A percentile compares a stretch with the other conserved stretches of the same genome.
These are phyloP conservation scores for Bruguiera parviflora DNA, from an alignment of 345 rosid genomes.

Conservation along the genomic window DNA sequence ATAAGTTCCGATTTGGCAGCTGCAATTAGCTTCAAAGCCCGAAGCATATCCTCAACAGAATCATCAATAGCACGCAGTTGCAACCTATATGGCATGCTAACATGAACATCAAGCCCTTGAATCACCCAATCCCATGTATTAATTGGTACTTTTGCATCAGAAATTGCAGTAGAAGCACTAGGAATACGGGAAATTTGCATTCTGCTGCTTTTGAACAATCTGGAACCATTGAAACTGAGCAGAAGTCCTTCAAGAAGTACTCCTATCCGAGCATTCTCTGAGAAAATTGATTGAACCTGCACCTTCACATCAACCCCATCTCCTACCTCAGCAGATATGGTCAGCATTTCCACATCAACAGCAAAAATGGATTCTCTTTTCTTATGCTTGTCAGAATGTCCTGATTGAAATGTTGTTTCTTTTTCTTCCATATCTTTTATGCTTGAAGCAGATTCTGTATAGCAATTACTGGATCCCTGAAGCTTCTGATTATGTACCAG, in stretches of 20 bases:
- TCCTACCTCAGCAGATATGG: constrained; percentile 78
- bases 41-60: constrained; percentile 88
- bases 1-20: constrained; percentile 60
- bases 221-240: constrained; percentile 67
- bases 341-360: constrained; percentile 79
- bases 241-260: constrained; percentile 89
- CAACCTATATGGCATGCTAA: constrained; percentile 82
- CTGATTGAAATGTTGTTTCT: constrained; percentile 40
- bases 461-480: constrained; percentile 38
- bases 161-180: constrained; percentile 42
- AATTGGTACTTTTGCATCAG: constrained; percentile 46
- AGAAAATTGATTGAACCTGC: constrained; percentile 92
- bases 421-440: constrained; percentile 40
- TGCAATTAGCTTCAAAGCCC: constrained; percentile 70
- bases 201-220: constrained; percentile 75
- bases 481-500: constrained; percentile 56
- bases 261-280: constrained; percentile 93
- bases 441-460: constrained; percentile 37
- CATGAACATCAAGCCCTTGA: constrained; percentile 88
- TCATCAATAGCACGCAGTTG: constrained; percentile 97
- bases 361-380: constrained; percentile 93
- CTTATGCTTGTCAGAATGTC: constrained; percentile 51
- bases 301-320: constrained; percentile 82
- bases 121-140: constrained; percentile 78
- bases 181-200: constrained; percentile 95